phyloP scores from a whole-genome alignment of 148 eudicot genomes.

The Pouteria glomerata region DNA sequence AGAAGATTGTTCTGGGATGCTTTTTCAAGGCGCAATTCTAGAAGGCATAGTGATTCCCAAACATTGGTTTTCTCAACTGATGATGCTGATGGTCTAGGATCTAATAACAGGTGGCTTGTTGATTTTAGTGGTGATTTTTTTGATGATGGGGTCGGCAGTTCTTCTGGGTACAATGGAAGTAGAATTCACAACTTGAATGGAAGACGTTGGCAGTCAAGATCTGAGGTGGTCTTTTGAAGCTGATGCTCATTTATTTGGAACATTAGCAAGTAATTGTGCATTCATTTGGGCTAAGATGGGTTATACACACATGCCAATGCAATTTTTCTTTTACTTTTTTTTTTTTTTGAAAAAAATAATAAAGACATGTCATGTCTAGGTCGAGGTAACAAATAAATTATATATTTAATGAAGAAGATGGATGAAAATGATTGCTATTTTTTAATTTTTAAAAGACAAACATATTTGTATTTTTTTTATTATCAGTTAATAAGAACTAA shows the following conservation, averaged over 20 bases:
- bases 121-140: conserved; percentile 53
- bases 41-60: conserved; percentile 47
- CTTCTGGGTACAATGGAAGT: conserved; percentile 41
- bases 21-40: conserved; percentile 58
- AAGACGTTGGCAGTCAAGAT: conserved; percentile 45
- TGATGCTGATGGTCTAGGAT: conserved; percentile 44
- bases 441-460: too few species aligned
- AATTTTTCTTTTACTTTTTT: too few species aligned
- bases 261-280: neutral
- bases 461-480: too few species aligned
- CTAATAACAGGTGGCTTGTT: conserved; percentile 66
- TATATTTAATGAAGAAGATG: too few species aligned
- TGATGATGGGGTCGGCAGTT: conserved; percentile 43
- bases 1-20: conserved; percentile 77
- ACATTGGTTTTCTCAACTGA: conserved; percentile 44
- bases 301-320: too few species aligned
- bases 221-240: conserved; percentile 45
- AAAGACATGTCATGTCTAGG: too few species aligned
- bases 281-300: too few species aligned
- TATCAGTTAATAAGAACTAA: too few species aligned
- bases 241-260: neutral
- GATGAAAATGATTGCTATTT: too few species aligned
- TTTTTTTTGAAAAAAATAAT: too few species aligned
- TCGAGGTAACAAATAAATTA: too few species aligned
- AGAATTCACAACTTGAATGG: conserved; percentile 45